Base-by-base conservation (phyloP, 2,329 filamentous ascomycete species). In the Colletotrichum acutatum region DNA sequence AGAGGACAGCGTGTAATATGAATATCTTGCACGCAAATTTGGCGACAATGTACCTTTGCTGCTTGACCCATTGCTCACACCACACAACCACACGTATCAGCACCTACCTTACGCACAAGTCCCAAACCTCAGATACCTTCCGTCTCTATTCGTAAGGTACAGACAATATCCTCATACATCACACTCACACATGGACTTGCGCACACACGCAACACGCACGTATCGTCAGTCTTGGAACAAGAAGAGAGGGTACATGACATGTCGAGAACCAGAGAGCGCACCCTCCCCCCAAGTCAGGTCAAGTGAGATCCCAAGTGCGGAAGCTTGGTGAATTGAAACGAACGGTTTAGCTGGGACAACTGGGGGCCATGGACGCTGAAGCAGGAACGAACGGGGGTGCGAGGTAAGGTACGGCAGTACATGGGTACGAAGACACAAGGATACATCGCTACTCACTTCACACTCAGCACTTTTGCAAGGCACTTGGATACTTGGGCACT, bases 261-360 rank as follows among this genome's bases (percentile, higher is more conserved):
- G 54, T 34, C 28, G 49, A 72, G 58, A 34, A 14, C 26, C 32
- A 37, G 60, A 56, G 56, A 56, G 58, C 70, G 70, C 70, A 72
- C 70, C 70, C 66, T 70, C 70, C 70, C 69, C 69, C 70, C 70
- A 66, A 70, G 66, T 65, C 66, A 66, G 70, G 70, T 72, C 70
- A 72, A 72, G 70, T 72, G 66, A 72, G 70, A 66, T 28, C 54
- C 61, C 60, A 63, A 72, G 60, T 70, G 66, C 67, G 66, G 60
- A 72, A 70, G 66, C 66, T 70, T 70, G 66, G 60, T 70, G 70
- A 66, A 72, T 65, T 70, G 70, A 72, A 72, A 72, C 70, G 70
- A 72, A 72, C 70, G 66, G 66, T 52, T 70, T 70, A 61, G 70
- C 66, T 72, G 70, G 66, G 70, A 72, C 60, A 56, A 57, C 37